A percentile compares a stretch with the other conserved stretches of the same genome.
These are phyloP conservation scores for Syzygium grande DNA, from an alignment of 345 rosid species.

Conservation along the genomic window DNA sequence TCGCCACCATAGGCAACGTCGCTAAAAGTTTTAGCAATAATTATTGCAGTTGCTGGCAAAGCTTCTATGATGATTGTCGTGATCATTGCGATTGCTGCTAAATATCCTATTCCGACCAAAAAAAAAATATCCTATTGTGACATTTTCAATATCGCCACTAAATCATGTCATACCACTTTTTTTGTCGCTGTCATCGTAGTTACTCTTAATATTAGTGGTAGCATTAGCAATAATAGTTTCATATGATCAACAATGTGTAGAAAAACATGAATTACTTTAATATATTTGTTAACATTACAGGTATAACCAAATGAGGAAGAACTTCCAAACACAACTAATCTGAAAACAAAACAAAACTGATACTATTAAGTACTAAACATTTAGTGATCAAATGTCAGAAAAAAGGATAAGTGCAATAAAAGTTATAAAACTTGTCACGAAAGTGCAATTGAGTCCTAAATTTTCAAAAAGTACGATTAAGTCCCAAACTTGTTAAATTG, in stretches of 20 bases:
- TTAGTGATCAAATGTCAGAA: too few relatives aligned
- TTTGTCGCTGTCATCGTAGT: background rate
- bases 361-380: too few relatives aligned
- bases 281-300: background rate
- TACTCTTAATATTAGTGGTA: background rate
- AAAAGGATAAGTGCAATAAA: too few relatives aligned
- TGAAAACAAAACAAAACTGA: background rate
- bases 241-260: background rate
- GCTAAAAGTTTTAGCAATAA: background rate
- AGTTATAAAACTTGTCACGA: too few relatives aligned
- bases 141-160: background rate
- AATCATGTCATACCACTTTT: background rate
- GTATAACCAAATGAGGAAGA: background rate
- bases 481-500: too few relatives aligned
- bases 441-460: too few relatives aligned
- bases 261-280: background rate
- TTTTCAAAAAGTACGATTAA: too few relatives aligned
- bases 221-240: background rate
- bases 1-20: background rate
- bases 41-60: background rate
- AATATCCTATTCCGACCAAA: too few relatives aligned
- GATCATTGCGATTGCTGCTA: background rate
- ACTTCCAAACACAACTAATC: background rate
- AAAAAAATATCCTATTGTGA: background rate
- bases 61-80: background rate